Percentiles rank a stretch among this genome's conserved stretches.
Evolutionary conservation across 2,329 filamentous ascomycete genomes (phyloP).

Genomic region (Aspergillus fructus): DNA sequence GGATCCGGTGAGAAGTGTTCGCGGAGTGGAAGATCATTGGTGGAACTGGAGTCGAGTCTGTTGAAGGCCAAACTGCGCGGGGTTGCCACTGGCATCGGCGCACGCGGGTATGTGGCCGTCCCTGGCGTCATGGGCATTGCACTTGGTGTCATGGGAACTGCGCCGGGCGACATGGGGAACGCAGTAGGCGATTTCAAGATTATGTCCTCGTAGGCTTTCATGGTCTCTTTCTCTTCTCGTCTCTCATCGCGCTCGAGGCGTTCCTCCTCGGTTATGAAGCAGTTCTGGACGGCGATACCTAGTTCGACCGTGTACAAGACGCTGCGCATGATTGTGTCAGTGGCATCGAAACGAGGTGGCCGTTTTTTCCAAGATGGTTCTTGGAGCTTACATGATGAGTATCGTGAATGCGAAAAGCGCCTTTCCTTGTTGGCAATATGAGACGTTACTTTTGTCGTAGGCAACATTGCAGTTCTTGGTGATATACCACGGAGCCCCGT

Average conservation of each 20-base stretch:
- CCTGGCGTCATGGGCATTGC: not conserved
- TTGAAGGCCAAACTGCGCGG: slow-evolving; percentile 45
- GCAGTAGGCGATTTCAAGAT: slow-evolving; percentile 40
- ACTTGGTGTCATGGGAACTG: slow-evolving; percentile 7
- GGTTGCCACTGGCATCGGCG: slow-evolving; percentile 25
- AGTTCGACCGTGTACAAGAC: slow-evolving; percentile 52
- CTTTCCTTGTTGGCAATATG: slow-evolving; percentile 63
- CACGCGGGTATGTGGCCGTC: not conserved
- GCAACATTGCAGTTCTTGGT: slow-evolving; percentile 60
- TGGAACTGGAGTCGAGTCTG: slow-evolving; percentile 35
- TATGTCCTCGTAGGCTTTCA: slow-evolving; percentile 43
- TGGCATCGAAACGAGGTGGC: not conserved
- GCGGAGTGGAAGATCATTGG: slow-evolving; percentile 41
- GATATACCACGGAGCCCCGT: slow-evolving; percentile 63
- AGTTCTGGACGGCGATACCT: slow-evolving; percentile 48
- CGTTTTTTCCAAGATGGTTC: not conserved
- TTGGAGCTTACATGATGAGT: slow-evolving; percentile 51
- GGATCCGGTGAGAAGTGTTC: slow-evolving; percentile 28
- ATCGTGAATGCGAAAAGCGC: slow-evolving; percentile 56
- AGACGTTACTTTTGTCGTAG: slow-evolving; percentile 43
- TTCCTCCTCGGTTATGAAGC: slow-evolving; percentile 44
- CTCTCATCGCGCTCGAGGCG: slow-evolving; percentile 32
- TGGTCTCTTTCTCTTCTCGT: slow-evolving; percentile 36
- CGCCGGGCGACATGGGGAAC: slow-evolving; percentile 31
- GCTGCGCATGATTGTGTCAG: slow-evolving; percentile 34